These are phyloP conservation scores for Ochromonadaceae sp. DNA, from an alignment of 352 stramenopile species.

Conservation along the genomic window DNA sequence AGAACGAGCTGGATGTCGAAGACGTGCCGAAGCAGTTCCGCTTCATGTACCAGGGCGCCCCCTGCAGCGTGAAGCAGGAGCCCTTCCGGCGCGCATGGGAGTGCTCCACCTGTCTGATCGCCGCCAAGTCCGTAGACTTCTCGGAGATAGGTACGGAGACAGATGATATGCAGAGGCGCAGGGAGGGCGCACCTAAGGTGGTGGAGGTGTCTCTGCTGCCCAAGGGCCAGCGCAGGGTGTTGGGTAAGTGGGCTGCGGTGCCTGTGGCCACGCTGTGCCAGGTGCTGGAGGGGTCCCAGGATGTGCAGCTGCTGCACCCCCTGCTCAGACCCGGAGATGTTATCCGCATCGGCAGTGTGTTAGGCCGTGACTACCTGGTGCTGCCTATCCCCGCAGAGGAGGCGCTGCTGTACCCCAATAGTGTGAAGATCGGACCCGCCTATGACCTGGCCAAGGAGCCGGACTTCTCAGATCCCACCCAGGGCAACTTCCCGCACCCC, in stretches of 20 bases:
- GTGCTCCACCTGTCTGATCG: background rate
- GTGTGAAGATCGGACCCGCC: background rate
- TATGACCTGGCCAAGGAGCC: slow-evolving; percentile 8
- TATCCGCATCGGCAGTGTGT: background rate
- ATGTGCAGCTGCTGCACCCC: background rate
- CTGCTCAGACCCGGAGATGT: slow-evolving; percentile 5
- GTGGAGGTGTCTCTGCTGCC: background rate
- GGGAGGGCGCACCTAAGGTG: background rate
- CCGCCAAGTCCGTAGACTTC: background rate
- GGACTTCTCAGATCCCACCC: background rate
- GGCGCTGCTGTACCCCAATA: background rate
- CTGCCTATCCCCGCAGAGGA: background rate
- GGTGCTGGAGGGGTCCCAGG: background rate
- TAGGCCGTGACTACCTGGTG: slow-evolving; percentile 5
- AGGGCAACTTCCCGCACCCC: background rate
- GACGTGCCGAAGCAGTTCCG: background rate
- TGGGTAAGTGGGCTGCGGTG: background rate
- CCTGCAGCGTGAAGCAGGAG: slow-evolving; percentile 2
- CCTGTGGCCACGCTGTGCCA: slow-evolving; percentile 3
- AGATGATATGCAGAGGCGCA: background rate
- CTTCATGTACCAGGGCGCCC: slow-evolving; percentile 11
- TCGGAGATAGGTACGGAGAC: background rate
- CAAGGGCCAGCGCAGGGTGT: background rate
- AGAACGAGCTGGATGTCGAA: slow-evolving; percentile 10
- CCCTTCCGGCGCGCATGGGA: slow-evolving; percentile 12